Conservation (phyloP, 148 eudicot species). For the Amaranthus hypochondriacus region DNA sequence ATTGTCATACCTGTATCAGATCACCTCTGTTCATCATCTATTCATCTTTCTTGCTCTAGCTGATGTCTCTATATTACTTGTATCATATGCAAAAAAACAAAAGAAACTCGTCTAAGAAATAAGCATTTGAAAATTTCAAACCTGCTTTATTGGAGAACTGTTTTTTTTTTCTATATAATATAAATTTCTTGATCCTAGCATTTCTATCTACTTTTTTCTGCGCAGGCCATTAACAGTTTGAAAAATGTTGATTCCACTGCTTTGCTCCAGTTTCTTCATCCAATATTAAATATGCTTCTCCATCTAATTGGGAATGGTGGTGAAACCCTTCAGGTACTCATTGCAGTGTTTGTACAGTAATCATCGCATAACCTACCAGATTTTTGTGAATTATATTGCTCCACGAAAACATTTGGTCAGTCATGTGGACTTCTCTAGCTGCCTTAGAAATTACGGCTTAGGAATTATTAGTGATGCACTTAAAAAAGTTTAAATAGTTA, state of each 20-base stretch:
- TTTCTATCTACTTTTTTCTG: neutral
- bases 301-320: conserved; percentile 99
- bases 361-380: neutral
- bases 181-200: neutral
- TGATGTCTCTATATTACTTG: neutral
- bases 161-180: too few relatives aligned
- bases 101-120: neutral
- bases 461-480: neutral
- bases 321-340: conserved; percentile 90
- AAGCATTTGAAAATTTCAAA: neutral
- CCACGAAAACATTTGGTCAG: neutral
- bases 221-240: conserved; percentile 98
- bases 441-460: neutral
- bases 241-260: conserved; percentile 99
- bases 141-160: neutral
- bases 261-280: conserved; percentile 98
- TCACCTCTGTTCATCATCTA: neutral
- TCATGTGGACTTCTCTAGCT: neutral
- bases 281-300: conserved; percentile 96
- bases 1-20: neutral
- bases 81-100: neutral
- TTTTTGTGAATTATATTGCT: neutral
- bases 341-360: neutral
- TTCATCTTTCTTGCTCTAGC: neutral
- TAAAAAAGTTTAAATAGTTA: too few relatives aligned